Base-by-base conservation (phyloP, 2,329 filamentous ascomycete species). In the Cryphonectria japonica region DNA sequence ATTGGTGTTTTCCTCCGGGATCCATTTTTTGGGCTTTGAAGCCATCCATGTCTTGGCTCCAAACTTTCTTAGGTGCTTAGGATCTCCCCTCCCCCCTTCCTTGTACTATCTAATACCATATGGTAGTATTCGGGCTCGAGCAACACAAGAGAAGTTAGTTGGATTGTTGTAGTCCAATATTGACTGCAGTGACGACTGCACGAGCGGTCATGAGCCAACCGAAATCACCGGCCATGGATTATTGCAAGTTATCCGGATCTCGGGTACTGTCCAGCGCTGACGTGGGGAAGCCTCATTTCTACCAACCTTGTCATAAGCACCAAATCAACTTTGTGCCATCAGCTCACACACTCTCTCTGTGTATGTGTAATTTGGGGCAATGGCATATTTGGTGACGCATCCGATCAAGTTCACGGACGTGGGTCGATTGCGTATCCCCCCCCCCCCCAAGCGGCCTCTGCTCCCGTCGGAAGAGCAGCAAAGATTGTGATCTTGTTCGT, bases 81-180 rank as follows among this genome's bases (percentile, higher is more conserved):
- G 34, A 26, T n/a, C 65, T 8, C 5, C 43, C 46, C 46, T 11
- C 8, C 34, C 2, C 34, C 34, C 34, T 34, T 34, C 34, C 34
- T 34, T 34, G 34, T 34, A 34, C 34, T 34, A 34, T 34, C 22
- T 13, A 39, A 39, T 39, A 39, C 52, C 34, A 34, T 34, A 26
- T n/a, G n/a, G 34, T 14, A 43, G 59, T 2, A 41, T 3, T 11
- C 34, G 16, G 46, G 39, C 65, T 60, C 68, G 52, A 57, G 39
- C 50, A 59, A 13, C 39, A 66, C 32, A 66, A 26, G 59, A 32
- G 6, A 34, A 6, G 16, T 29, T 57, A 61, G 13, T 22, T 67
- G 6, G 6, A 52, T 70, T 67, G 59, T 72, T 68, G 68, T 68
- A 68, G 71, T 50, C 71, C 68, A 72, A 72, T 72, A n/a, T 50